These are phyloP conservation scores for Auricularia cornea DNA, from an alignment of 768 basidiomycete genomes.

Conservation along the genomic window DNA sequence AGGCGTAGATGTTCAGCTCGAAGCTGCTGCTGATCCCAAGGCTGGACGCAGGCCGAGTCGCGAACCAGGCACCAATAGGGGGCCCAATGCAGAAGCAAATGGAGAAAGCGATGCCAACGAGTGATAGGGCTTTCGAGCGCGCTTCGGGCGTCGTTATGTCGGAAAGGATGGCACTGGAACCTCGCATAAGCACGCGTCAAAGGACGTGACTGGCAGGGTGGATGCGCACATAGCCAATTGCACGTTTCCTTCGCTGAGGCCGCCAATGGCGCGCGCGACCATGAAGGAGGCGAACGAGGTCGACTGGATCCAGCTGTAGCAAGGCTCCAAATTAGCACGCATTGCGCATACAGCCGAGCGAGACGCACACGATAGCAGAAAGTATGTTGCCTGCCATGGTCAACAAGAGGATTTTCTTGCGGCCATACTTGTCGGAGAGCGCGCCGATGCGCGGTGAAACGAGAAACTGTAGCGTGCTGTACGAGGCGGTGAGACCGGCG, in stretches of 20 bases:
- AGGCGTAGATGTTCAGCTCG: constrained; percentile 82
- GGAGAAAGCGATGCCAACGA: constrained; percentile 94
- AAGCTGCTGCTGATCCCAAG: constrained; percentile 39
- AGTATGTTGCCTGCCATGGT: constrained; percentile 92
- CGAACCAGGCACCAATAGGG: constrained; percentile 93
- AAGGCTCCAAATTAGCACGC: too few species aligned
- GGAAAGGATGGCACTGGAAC: constrained; percentile 79
- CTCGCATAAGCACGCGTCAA: constrained; percentile 3
- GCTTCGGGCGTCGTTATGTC: constrained; percentile 77
- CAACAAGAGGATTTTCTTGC: constrained; percentile 70
- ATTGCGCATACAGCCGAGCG: too few species aligned
- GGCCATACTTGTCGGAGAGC: constrained; percentile 84
- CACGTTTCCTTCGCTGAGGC: constrained; percentile 94
- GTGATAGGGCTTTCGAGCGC: constrained; percentile 77
- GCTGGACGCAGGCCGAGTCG: constrained; percentile 68
- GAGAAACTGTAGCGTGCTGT: constrained; percentile 72
- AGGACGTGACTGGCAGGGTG: not conserved
- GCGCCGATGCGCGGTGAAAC: constrained; percentile 76
- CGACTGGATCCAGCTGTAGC: constrained; percentile 76
- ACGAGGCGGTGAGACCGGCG: not conserved
- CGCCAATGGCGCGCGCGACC: constrained; percentile 85
- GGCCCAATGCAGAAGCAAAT: constrained; percentile 92
- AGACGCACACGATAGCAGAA: constrained; percentile 72
- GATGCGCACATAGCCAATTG: constrained; percentile 81
- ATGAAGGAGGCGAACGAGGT: constrained; percentile 86